Evolutionary conservation across 305 asterid genomes (phyloP).

Genomic region (Fraxinus paxiana): DNA sequence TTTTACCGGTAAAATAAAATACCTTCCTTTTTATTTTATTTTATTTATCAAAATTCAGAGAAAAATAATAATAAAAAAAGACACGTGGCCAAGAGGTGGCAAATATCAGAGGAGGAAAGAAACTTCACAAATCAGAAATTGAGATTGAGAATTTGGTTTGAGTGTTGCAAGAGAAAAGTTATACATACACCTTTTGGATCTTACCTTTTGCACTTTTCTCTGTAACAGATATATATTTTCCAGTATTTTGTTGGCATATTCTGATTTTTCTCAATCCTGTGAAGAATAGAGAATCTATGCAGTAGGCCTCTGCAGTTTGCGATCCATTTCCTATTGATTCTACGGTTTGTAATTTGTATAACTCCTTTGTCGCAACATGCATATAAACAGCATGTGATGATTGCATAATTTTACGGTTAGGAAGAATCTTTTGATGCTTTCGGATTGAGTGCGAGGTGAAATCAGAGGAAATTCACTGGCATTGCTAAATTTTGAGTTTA

Average conservation of each 20-base stretch:
- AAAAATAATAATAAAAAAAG: not conserved
- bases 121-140: constrained; percentile 42
- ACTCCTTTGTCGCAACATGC: constrained; percentile 16
- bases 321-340: constrained; percentile 44
- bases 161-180: constrained; percentile 28
- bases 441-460: constrained; percentile 25
- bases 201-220: constrained; percentile 26
- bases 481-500: constrained; percentile 20
- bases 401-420: constrained; percentile 16
- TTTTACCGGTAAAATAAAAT: constrained; percentile 14
- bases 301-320: constrained; percentile 22
- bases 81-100: constrained; percentile 37
- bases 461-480: constrained; percentile 26
- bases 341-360: constrained; percentile 35
- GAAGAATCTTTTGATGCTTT: constrained; percentile 10
- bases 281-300: constrained; percentile 16
- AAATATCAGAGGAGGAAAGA: constrained; percentile 18
- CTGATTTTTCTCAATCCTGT: constrained; percentile 18
- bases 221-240: constrained; percentile 16
- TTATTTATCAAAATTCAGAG: constrained; percentile 15
- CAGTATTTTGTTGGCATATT: constrained; percentile 14
- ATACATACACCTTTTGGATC: constrained; percentile 26
- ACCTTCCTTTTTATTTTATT: constrained; percentile 1
- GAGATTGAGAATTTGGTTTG: constrained; percentile 39
- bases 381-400: constrained; percentile 12